Evolutionary conservation across 768 basidiomycete species (phyloP), one percentile per base, ranked within the genome.

Genomic region (Strobilomyces echinocephalus): DNA sequence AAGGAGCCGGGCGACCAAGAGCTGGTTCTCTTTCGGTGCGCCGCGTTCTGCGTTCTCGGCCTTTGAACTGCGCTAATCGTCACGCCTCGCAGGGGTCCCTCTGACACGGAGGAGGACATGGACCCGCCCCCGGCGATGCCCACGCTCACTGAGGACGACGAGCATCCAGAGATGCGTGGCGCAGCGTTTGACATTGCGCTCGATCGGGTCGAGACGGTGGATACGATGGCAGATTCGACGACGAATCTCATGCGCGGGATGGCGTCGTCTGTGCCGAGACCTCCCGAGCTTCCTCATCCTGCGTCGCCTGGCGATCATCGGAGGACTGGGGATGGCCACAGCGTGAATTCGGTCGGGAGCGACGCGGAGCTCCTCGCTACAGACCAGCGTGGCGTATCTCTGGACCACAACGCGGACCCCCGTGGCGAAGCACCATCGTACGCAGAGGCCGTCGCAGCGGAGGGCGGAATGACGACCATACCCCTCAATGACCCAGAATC

Each of bases 1-100:
- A 90, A 90, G 69, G 89, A 92, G 55, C 88, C 90, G 0, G 89
- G 88, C 15, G 90, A 90, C 45, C 76, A 84, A 36, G 90, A 92
- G 65, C 75, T 92, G 28, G 90, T 92, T 6, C 81, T 92, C 48
- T 74, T 69, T 41, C 67, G 77, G 79, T 80, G 54, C 57, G 74
- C 18, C 41, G 26, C 18, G 2, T n/a, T 16, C 50, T 9, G 12
- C 21, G 8, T 14, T 39, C 11, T 31, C n/a, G 14, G 18, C 6
- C 6, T 20, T 31, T 36, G 39, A 33, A 30, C 20, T n/a, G 33
- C 26, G 38, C 24, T 54, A 30, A 31, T 50, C 34, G 26, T 34
- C 14, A 16, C n/a, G 24, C 9, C 38, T 10, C 8, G 15, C 53
- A 70, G 70, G 9, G 70, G 60, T 6, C 69, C 69, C 31, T 42